A percentile compares a stretch with the other conserved stretches of the same genome.
Conservation (phyloP, 768 basidiomycete genomes). For the Boletus insuetus region DNA sequence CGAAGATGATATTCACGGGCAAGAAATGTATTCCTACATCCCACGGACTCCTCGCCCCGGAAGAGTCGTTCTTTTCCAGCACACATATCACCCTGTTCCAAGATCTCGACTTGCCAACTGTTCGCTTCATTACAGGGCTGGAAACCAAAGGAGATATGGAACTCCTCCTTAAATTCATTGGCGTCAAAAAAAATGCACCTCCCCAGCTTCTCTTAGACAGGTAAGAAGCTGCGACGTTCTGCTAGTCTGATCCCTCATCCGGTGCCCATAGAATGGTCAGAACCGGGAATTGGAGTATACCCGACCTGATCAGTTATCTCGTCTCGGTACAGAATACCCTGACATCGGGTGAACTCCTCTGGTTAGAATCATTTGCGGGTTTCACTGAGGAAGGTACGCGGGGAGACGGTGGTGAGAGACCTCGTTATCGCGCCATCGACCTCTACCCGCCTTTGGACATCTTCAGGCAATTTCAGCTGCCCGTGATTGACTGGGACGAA, state of each 20-base stretch:
- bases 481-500: conserved; percentile 80
- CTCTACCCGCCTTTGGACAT: conserved; percentile 79
- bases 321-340: background rate
- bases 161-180: background rate
- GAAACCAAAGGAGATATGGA: background rate
- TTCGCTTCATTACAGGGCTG: conserved; percentile 35
- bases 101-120: background rate
- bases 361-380: background rate
- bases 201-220: background rate
- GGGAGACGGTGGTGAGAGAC: conserved; percentile 23
- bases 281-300: background rate
- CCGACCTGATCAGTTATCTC: background rate
- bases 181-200: background rate
- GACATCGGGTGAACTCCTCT: background rate
- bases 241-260: background rate
- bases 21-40: conserved; percentile 43
- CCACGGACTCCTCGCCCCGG: conserved; percentile 63
- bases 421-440: conserved; percentile 58
- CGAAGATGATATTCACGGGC: conserved; percentile 27
- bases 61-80: conserved; percentile 73
- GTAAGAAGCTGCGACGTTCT: background rate
- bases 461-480: conserved; percentile 66
- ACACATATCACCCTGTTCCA: conserved; percentile 48
- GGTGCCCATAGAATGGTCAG: background rate
- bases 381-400: conserved; percentile 10